Evolutionary conservation across 176 grass and related monocot genomes (phyloP), one percentile per base, ranked within the genome.

Genomic region (Oryza officinalis): DNA sequence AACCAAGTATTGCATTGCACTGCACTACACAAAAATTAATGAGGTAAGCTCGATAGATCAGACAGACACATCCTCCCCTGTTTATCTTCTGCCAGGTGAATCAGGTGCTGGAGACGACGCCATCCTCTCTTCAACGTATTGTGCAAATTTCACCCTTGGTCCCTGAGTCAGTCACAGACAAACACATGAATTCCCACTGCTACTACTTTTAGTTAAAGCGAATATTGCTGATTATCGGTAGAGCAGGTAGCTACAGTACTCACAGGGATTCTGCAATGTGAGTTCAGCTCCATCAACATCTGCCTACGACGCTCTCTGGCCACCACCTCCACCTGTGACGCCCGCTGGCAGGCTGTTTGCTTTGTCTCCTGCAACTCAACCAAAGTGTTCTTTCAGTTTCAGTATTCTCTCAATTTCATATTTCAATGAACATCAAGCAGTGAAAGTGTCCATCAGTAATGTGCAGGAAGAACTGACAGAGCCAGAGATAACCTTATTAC

Each of bases 211-310:
- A 38, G 37, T 38, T 38, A 38, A 38, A 2, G 43, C 73, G 43
- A 83, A 40, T 3, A 59, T 27, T 6, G 6, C 63, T 44, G 63
- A 41, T 20, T 17, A 43, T 33, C 2, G 28, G 45, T 88, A 66
- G 4, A 86, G 32, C n/a, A 81, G 18, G 4, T 13, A 72, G 57
- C 31, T 69, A 66, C 75, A 8, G 37, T 38, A 41, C 40, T 89
- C 76, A 98, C 92, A 30, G 90, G 88, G 22, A 84, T 85, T 73
- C 75, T 89, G 90, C 90, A 93, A 71, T 98, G 90, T 5, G 82
- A 70, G 54, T 91, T 89, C 6, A 92, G 83, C 47, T 96, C 91
- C 35, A 66, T 27, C 31, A 89, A 87, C 96, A 99, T 92, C 87
- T 96, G 89, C 77, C 25, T 80, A 32, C 81, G 67, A 25, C 75